Evolutionary conservation across 108 stramenopile species (phyloP), one percentile per base, ranked within the genome.

Genomic region (Nitzschia putrida): DNA sequence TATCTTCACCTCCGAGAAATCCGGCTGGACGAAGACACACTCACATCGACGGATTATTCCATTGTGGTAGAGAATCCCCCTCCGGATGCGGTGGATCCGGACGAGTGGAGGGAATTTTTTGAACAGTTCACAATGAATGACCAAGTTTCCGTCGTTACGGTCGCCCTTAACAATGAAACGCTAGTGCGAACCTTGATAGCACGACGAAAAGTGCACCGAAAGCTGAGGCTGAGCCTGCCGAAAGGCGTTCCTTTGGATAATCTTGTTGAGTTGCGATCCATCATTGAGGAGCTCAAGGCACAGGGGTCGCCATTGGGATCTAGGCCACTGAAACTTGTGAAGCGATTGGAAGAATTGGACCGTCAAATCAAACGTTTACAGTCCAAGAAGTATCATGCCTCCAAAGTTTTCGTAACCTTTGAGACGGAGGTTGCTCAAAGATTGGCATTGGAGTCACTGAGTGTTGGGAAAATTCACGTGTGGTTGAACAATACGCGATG

Each of bases 11-110:
- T 13, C 3, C 3, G 16, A 13, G 23, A 21, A 23, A 22, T 86
- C 49, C 47, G 18, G 7, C 87, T 87, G 49, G 95, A 96, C 51
- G 93, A 90, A 69, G 89, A 92, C 40, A 88, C 87, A 59, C 92
- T 94, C 55, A 97, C 96, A 8, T 88, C 93, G 12, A 90, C 93
- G 58, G 96, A 96, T 82, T 96, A 96, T 80, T 88, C 90, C 16
- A 80, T 96, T 64, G 76, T 78, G 44, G 74, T 96, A 20, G 56
- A 42, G 10, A 94, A 96, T 76, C 96, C 96, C 38, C 67, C 64
- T 21, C 86, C 88, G 20, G 67, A 92, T 82, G 96, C 96, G 20
- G 79, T 71, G 20, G 77, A 89, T 68, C 92, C 93, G 2, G 85
- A 92, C 25, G 93, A 94, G 77, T 96, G 94, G 93, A 73, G 64